Evolutionary conservation across 2,329 filamentous ascomycete species (phyloP).

Genomic region (Periglandula ipomoeae): DNA sequence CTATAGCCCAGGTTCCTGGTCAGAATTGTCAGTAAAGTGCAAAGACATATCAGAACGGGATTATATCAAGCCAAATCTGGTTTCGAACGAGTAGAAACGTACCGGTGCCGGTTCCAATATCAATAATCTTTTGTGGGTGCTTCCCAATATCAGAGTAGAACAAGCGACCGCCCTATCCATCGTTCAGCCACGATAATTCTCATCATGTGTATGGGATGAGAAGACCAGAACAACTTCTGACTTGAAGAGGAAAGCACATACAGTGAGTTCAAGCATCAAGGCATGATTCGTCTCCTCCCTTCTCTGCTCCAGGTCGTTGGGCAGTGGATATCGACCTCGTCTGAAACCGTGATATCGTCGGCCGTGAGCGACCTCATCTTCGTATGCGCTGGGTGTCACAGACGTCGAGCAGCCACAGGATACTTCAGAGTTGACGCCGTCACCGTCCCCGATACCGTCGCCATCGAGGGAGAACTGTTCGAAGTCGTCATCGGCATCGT

Average conservation of each 20-base stretch:
- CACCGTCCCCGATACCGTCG: constrained; percentile 11
- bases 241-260: constrained; percentile 11
- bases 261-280: constrained; percentile 34
- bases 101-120: constrained; percentile 42
- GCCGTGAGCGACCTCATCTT: constrained; percentile 24
- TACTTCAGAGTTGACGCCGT: constrained; percentile 15
- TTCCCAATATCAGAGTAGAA: constrained; percentile 30
- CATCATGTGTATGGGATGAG: not conserved
- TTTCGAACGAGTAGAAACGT: constrained; percentile 7
- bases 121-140: constrained; percentile 33
- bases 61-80: not conserved
- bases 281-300: constrained; percentile 37
- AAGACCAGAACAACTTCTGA: not conserved
- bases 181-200: not conserved
- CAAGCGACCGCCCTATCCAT: constrained; percentile 25
- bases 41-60: not conserved
- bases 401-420: constrained; percentile 24
- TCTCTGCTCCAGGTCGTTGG: constrained; percentile 35
- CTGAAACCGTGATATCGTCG: constrained; percentile 35
- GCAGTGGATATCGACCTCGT: constrained; percentile 34
- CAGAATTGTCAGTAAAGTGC: not conserved
- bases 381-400: constrained; percentile 23
- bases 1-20: constrained; percentile 43
- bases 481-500: constrained; percentile 18
- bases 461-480: constrained; percentile 16